Base-by-base conservation (phyloP, 139 green algal species). In the Microglena sp. region DNA sequence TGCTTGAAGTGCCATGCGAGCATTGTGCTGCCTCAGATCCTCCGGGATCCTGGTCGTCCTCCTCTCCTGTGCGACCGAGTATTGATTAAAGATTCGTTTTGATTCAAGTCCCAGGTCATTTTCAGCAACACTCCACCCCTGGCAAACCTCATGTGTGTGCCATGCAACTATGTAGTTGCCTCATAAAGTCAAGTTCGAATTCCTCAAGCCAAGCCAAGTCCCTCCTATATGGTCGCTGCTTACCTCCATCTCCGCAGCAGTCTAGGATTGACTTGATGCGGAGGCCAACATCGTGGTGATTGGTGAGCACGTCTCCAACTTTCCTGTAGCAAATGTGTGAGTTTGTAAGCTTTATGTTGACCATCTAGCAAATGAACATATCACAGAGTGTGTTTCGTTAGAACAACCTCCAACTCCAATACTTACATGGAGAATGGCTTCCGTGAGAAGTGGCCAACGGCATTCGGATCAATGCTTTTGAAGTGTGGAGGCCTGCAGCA, bases 341-440 rank as follows among this genome's bases (percentile, higher is more conserved):
- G 45, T 5, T 21, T 58, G 21, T 2, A 61, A 40, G 45, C 36
- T 21, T 4, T 4, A 29, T 32, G 8, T 15, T 24, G 3, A 15
- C 24, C 1, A 31, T 32, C 22, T 2, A 36, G 7, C 24, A 21
- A 2, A 29, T 26, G 18, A 29, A 7, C 3, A 15, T n/a, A n/a
- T n/a, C n/a, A n/a, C n/a, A n/a, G n/a, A n/a, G n/a, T n/a, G n/a
- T n/a, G n/a, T n/a, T n/a, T n/a, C n/a, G n/a, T n/a, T n/a, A n/a
- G n/a, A n/a, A n/a, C n/a, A n/a, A n/a, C n/a, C n/a, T 33, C 2
- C 21, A 45, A 11, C 1, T 4, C 1, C 15, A 28, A 55, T 15
- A 67, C 69, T 62, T 44, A 83, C 77, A 89, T 88, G 31, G 62
- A 70, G 72, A 89, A 87, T 40, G 83, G 83, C 68, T 76, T 76